phyloP scores from a whole-genome alignment of 345 rosid species.

The Geranium brycei region DNA sequence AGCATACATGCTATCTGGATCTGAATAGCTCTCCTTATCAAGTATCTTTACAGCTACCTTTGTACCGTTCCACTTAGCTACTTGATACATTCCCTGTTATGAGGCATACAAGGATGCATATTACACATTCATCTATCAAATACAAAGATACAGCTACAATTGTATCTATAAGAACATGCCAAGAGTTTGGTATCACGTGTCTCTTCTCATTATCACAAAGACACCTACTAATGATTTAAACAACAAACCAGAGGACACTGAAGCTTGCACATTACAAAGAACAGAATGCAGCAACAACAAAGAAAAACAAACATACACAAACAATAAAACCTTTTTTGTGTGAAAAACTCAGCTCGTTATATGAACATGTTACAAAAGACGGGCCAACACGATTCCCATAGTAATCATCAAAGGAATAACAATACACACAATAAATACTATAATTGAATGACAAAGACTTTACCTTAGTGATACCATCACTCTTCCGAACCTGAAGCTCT shows the following conservation, averaged over 20 bases:
- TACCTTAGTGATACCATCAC: slow-evolving; percentile 78
- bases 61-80: slow-evolving; percentile 97
- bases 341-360: background rate
- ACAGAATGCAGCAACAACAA: background rate
- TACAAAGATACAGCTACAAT: too few relatives aligned
- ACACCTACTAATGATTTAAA: too few relatives aligned
- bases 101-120: background rate
- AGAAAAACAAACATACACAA: background rate
- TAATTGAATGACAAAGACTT: background rate
- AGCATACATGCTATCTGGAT: slow-evolving; percentile 60
- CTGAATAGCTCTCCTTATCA: slow-evolving; percentile 55
- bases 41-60: slow-evolving; percentile 84
- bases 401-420: background rate
- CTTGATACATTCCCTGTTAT: slow-evolving; percentile 80
- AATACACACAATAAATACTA: background rate
- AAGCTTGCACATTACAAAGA: background rate
- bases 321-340: background rate
- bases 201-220: too few relatives aligned
- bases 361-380: background rate
- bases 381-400: background rate
- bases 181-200: too few relatives aligned
- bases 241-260: too few relatives aligned
- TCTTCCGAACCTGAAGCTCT: slow-evolving; percentile 80
- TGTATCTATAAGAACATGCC: too few relatives aligned
- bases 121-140: background rate